phyloP scores from a whole-genome alignment of 176 grass and related monocot genomes.

The Phoenix dactylifera region DNA sequence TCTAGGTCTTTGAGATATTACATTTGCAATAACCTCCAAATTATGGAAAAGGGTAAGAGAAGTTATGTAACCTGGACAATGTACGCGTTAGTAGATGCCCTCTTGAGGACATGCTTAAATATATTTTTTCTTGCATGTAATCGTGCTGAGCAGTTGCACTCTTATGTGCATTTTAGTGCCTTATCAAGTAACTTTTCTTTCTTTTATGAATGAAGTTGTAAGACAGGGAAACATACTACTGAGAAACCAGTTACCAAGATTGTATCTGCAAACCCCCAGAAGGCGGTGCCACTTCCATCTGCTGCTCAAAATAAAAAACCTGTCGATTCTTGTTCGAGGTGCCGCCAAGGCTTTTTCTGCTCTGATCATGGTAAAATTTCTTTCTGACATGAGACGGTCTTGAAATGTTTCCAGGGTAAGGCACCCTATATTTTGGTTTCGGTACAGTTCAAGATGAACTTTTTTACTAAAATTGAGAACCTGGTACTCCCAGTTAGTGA shows the following conservation, averaged over 20 bases:
- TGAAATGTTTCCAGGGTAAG: background rate
- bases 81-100: no score
- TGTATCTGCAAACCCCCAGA: constrained; percentile 29
- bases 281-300: background rate
- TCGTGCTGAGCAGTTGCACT: no score
- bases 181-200: background rate
- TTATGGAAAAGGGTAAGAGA: no score
- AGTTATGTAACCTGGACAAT: no score
- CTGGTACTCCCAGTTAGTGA: constrained; percentile 1
- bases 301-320: background rate
- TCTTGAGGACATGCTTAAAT: no score
- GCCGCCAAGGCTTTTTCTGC: background rate
- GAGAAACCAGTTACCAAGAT: background rate
- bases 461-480: no score
- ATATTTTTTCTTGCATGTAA: no score
- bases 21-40: no score
- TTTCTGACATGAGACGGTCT: background rate
- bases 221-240: background rate
- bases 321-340: background rate
- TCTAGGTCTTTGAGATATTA: no score
- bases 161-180: no score
- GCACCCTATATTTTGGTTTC: no score
- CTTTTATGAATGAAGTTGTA: background rate
- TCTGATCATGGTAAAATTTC: constrained; percentile 4
- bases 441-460: no score